A percentile compares a stretch with the other conserved stretches of the same genome.
phyloP scores from a whole-genome alignment of 2,329 filamentous ascomycete genomes.

The Ambrosiella xylebori region DNA sequence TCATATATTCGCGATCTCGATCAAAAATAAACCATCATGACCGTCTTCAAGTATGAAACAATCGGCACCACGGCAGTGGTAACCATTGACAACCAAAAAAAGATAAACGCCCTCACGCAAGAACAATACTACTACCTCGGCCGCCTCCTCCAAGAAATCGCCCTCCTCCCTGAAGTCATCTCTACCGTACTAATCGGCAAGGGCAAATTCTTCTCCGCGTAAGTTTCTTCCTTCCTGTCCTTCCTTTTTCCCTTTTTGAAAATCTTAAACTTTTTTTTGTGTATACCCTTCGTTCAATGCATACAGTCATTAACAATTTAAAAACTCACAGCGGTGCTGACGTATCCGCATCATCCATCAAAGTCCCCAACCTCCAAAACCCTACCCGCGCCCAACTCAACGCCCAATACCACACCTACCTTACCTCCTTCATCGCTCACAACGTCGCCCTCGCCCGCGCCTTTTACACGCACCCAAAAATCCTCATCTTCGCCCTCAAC shows the following conservation, averaged over 20 bases:
- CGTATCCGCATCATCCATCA: slow-evolving; percentile 2
- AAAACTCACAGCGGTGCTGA: slow-evolving; percentile 9
- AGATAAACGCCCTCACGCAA: slow-evolving; percentile 67
- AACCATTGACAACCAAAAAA: slow-evolving; percentile 68
- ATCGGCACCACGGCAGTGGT: slow-evolving; percentile 44
- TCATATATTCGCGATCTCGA: background rate
- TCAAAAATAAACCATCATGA: slow-evolving; percentile 1
- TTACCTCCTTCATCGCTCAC: slow-evolving; percentile 58
- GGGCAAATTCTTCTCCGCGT: slow-evolving; percentile 82
- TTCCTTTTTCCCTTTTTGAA: too few relatives aligned
- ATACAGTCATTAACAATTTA: background rate
- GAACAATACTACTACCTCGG: slow-evolving; percentile 64
- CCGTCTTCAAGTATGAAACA: slow-evolving; percentile 24
- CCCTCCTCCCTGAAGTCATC: slow-evolving; percentile 59
- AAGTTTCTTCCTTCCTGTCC: slow-evolving; percentile 19
- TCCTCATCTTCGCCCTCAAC: slow-evolving; percentile 81
- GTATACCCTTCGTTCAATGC: too few relatives aligned
- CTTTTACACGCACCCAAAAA: slow-evolving; percentile 87
- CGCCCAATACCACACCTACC: slow-evolving; percentile 28
- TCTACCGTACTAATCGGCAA: slow-evolving; percentile 73
- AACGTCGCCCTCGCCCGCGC: slow-evolving; percentile 82
- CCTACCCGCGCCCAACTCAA: background rate
- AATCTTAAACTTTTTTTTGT: background rate
- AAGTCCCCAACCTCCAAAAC: background rate
- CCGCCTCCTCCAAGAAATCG: slow-evolving; percentile 57